Percentiles rank a stretch among this genome's conserved stretches.
Evolutionary conservation across 352 stramenopile species (phyloP).

Genomic region (Globisporangium recalcitrans): DNA sequence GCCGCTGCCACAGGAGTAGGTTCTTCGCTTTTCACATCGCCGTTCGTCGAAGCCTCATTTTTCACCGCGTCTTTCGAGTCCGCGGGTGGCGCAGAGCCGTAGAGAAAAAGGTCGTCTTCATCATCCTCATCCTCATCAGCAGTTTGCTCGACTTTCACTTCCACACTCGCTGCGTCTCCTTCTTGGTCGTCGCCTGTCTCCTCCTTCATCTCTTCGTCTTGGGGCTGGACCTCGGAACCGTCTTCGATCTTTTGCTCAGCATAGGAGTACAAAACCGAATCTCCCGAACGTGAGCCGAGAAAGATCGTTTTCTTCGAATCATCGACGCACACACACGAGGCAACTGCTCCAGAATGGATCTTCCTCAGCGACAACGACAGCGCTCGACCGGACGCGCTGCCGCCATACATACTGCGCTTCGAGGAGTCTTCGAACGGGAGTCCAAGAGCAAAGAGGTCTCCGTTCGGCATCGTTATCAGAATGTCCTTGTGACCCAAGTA

Average conservation of each 20-base stretch:
- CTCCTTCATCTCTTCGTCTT: constrained; percentile 18
- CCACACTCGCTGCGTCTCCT: constrained; percentile 2
- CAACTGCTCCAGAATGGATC: constrained; percentile 36
- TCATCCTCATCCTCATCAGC: constrained; percentile 40
- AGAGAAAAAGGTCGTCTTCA: constrained; percentile 75
- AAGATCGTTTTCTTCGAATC: constrained; percentile 67
- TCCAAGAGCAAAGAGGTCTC: constrained; percentile 59
- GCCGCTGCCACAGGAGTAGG: background rate
- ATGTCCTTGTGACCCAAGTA: constrained; percentile 70
- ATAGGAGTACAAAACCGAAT: constrained; percentile 68
- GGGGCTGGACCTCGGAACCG: background rate
- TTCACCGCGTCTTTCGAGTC: constrained; percentile 18
- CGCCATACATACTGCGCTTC: constrained; percentile 28
- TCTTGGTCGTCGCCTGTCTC: constrained; percentile 11
- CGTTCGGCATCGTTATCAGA: constrained; percentile 50
- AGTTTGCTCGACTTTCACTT: constrained; percentile 13
- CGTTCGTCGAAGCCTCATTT: constrained; percentile 7
- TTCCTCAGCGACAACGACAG: constrained; percentile 49
- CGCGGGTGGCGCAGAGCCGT: constrained; percentile 36
- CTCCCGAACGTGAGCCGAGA: constrained; percentile 70
- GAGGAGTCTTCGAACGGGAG: constrained; percentile 55
- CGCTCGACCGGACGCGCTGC: constrained; percentile 14
- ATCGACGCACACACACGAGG: constrained; percentile 60
- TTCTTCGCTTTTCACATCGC: constrained; percentile 9
- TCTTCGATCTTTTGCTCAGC: constrained; percentile 32